These are phyloP conservation scores for Phaeosphaeriaceae sp. DNA, from an alignment of 2,329 filamentous ascomycete species.

Conservation along the genomic window DNA sequence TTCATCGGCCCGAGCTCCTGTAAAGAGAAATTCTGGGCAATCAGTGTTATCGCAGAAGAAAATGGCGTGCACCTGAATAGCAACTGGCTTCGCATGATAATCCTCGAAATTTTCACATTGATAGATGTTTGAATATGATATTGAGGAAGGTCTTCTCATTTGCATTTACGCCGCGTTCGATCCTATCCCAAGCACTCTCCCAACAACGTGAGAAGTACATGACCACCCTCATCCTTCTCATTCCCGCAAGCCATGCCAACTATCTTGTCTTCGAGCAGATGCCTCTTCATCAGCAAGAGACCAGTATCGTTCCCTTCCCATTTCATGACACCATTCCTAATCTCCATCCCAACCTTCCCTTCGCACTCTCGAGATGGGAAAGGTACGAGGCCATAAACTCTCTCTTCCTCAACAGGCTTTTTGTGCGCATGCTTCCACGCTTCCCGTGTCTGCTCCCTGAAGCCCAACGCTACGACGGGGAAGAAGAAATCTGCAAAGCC, in stretches of 20 bases:
- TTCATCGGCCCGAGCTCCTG: too few relatives aligned
- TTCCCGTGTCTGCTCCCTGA: slow-evolving; percentile 10
- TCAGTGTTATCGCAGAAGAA: too few relatives aligned
- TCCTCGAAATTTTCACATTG: not conserved
- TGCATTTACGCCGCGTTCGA: not conserved
- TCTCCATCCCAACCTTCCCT: slow-evolving; percentile 1
- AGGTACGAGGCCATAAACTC: not conserved
- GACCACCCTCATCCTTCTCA: not conserved
- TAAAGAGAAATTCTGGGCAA: too few relatives aligned
- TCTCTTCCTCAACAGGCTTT: not conserved
- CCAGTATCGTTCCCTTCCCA: slow-evolving; percentile 1
- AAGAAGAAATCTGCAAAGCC: slow-evolving; percentile 22
- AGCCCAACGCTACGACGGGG: not conserved
- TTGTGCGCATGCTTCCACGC: slow-evolving; percentile 13
- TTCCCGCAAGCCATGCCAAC: not conserved
- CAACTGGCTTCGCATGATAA: too few relatives aligned
- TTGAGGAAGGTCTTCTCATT: not conserved
- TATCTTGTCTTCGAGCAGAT: not conserved
- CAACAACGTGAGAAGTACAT: not conserved
- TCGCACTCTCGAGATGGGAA: not conserved
- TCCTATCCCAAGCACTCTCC: not conserved
- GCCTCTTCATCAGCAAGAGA: not conserved
- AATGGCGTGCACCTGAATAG: too few relatives aligned
- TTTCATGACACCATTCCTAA: not conserved
- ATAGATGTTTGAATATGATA: not conserved